Base-by-base conservation (phyloP, 345 rosid species). In the Citrus sp. region DNA sequence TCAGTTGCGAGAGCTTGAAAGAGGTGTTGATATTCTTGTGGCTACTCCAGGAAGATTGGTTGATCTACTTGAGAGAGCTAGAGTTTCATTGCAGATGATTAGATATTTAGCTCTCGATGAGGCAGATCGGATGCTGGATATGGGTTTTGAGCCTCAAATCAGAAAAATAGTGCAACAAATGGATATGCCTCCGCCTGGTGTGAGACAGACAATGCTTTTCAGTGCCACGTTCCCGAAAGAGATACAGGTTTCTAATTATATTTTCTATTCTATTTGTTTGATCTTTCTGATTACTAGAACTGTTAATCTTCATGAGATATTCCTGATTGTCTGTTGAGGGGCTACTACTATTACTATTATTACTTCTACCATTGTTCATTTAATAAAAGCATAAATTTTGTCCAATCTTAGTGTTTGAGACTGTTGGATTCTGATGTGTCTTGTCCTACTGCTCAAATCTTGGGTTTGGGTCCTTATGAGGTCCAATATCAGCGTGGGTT, bases 91-190 rank as follows among this genome's bases (percentile, higher is more conserved):
- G 80, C 97, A 94, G 83, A 90, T 92, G 97, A 85, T 92, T 82
- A 90, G 86, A 81, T 96, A 86, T 69, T 84, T 96, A 85, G 98
- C 98, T 58, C 90, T 96, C 37, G 99, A 96, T 80, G 99, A 96
- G 86, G 99, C 99, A 27, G 99, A 96, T 87, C 87, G 99, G 75
- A 96, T 96, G 99, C 83, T 96, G 77, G 99, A 96, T 84, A 96
- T 96, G 99, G 99, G 99, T 79, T 96, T 96, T 88, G 99, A 96
- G 87, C 99, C 99, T 37, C 99, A 96, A 81, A 96, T 96, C 67
- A 89, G 99, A 74, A 96, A 96, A 80, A 96, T 96, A 73, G 99
- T 96, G 7, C 89, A 96, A 77, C 95, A 96, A 82, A 94, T 86
- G 93, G 99, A 96, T 80, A 96, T 96, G 99, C 98, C 99, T 58